phyloP scores from a whole-genome alignment of 2,329 filamentous ascomycete species.

The Aplosporella prunicola region DNA sequence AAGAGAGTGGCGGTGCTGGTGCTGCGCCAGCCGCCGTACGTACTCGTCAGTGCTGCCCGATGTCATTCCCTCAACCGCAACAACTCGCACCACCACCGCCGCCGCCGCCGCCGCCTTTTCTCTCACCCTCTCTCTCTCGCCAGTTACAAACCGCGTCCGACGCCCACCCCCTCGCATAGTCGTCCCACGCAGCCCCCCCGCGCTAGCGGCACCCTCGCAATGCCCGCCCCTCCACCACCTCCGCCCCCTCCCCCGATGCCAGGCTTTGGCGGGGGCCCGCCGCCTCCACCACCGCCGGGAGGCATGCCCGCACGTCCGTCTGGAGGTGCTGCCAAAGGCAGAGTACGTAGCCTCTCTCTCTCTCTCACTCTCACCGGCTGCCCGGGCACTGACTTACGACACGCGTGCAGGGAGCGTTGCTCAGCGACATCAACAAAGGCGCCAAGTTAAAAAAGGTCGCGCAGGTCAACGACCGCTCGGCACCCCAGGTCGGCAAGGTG shows the following conservation, averaged over 20 bases:
- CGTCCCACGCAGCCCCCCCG: not conserved
- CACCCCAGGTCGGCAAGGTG: conserved; percentile 55
- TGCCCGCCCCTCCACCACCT: conserved; percentile 54
- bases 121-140: conserved; percentile 1
- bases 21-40: conserved; percentile 5
- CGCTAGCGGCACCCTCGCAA: conserved; percentile 8
- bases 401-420: conserved; percentile 61
- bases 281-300: conserved; percentile 54
- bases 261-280: conserved; percentile 47
- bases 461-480: conserved; percentile 85
- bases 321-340: conserved; percentile 44
- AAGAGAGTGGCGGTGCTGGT: conserved; percentile 1
- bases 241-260: conserved; percentile 56
- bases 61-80: conserved; percentile 11
- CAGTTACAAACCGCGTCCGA: not conserved
- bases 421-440: conserved; percentile 82
- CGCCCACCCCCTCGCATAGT: not conserved
- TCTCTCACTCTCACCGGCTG: not conserved
- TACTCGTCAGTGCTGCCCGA: conserved; percentile 1
- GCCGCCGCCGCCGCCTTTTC: conserved; percentile 3
- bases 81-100: too few relatives aligned
- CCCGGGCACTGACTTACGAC: too few relatives aligned
- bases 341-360: conserved; percentile 50
- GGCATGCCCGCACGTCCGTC: conserved; percentile 50
- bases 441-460: conserved; percentile 65